A percentile compares a stretch with the other conserved stretches of the same genome.
Evolutionary conservation across 192 early-diverging fungal genomes (phyloP).

Genomic region (Paraglomus brasilianum): DNA sequence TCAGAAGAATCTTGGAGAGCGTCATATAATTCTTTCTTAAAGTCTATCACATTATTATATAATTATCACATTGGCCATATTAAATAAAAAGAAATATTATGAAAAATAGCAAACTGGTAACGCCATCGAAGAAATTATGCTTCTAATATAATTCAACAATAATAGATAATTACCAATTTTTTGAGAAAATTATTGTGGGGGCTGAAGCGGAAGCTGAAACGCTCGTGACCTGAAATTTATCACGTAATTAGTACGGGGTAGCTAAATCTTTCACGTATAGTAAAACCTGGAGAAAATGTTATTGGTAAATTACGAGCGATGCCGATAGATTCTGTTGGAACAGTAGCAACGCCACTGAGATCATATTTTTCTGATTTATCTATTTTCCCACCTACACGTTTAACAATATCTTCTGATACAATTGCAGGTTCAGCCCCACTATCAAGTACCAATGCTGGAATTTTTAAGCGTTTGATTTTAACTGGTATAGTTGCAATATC

Average conservation of each 20-base stretch:
- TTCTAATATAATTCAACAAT: too few relatives aligned
- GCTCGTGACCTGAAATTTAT: too few relatives aligned
- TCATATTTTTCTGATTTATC: slow-evolving; percentile 11
- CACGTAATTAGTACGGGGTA: too few relatives aligned
- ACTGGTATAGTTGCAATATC: neutral
- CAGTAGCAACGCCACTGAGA: neutral
- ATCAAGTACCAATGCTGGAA: slow-evolving; percentile 3
- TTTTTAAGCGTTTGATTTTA: slow-evolving; percentile 8
- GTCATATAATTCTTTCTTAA: slow-evolving; percentile 14
- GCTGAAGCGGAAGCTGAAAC: too few relatives aligned
- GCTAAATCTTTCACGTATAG: slow-evolving; percentile 2
- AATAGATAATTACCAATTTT: too few relatives aligned
- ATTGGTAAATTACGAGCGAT: slow-evolving; percentile 8
- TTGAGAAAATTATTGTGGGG: too few relatives aligned
- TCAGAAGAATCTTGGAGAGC: slow-evolving; percentile 9
- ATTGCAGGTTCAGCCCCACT: slow-evolving; percentile 20
- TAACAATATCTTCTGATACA: slow-evolving; percentile 15
- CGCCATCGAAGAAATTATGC: too few relatives aligned
- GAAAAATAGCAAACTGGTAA: slow-evolving; percentile 10
- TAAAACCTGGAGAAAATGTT: neutral
- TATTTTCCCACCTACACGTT: neutral
- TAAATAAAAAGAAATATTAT: slow-evolving; percentile 11
- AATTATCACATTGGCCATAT: too few relatives aligned
- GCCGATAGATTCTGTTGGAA: slow-evolving; percentile 4
- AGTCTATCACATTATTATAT: neutral